Percentiles rank a stretch among this genome's conserved stretches.
Conservation (phyloP, 73 alveolate species). For the Paramecium pentaurelia region DNA sequence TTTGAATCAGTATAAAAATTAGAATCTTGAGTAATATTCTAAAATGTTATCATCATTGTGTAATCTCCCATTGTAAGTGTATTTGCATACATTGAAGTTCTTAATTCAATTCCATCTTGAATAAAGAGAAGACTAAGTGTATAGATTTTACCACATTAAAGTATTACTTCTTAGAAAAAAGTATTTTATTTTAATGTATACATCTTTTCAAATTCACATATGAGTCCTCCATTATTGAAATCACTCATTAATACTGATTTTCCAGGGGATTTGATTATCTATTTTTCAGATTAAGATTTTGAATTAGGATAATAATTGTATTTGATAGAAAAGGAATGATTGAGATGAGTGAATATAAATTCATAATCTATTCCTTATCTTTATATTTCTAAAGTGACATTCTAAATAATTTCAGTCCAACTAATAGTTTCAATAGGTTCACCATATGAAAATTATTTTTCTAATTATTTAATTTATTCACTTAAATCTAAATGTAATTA, state of each 20-base stretch:
- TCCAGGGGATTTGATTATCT: background rate
- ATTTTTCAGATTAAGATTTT: background rate
- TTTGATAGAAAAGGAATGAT: background rate
- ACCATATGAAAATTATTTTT: background rate
- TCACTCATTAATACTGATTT: background rate
- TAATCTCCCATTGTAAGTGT: background rate
- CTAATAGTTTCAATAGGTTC: background rate
- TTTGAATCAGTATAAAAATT: background rate
- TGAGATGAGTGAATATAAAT: background rate
- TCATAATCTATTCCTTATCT: slow-evolving; percentile 38
- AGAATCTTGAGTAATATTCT: background rate
- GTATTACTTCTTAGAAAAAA: background rate
- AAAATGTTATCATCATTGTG: background rate
- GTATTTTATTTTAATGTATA: background rate
- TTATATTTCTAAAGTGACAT: background rate
- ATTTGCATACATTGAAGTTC: background rate
- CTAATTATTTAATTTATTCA: background rate
- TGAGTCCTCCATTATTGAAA: background rate
- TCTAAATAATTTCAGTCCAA: background rate
- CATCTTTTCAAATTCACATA: slow-evolving; percentile 11
- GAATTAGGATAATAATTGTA: background rate
- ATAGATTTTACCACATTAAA: slow-evolving; percentile 30
- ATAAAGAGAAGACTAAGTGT: background rate
- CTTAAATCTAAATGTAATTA: slow-evolving; percentile 21
- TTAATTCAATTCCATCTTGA: background rate